Evolutionary conservation across 2,329 filamentous ascomycete species (phyloP).

Genomic region (Cladosporium sp.): DNA sequence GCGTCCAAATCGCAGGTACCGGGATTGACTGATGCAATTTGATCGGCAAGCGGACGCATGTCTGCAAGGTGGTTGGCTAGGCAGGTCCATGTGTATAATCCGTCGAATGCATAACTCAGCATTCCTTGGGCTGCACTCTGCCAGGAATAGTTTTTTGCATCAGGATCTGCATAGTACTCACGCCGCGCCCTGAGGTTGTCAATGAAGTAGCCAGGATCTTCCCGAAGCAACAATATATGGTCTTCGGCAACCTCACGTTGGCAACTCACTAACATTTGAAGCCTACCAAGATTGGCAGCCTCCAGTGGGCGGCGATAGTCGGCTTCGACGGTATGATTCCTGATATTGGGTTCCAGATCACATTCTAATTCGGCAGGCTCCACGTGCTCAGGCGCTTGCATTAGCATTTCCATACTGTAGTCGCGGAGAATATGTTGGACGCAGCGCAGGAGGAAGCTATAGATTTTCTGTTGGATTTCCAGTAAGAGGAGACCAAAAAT

Average conservation of each 20-base stretch:
- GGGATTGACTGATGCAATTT: constrained; percentile 41
- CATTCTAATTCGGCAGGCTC: constrained; percentile 11
- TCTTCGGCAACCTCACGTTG: constrained; percentile 45
- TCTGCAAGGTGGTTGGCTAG: constrained; percentile 13
- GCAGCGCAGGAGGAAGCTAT: constrained; percentile 48
- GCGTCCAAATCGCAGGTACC: constrained; percentile 33
- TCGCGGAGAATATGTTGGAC: constrained; percentile 51
- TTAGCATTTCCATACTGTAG: constrained; percentile 27
- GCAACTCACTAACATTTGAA: constrained; percentile 44
- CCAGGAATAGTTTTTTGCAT: neutral
- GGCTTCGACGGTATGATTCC: constrained; percentile 40
- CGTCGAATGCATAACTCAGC: neutral
- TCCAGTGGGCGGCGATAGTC: constrained; percentile 49
- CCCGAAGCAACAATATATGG: constrained; percentile 52
- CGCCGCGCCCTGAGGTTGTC: constrained; percentile 39
- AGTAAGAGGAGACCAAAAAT: constrained; percentile 42
- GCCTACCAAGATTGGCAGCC: constrained; percentile 41
- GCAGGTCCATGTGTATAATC: neutral
- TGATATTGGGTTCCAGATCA: constrained; percentile 15
- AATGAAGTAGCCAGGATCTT: constrained; percentile 57
- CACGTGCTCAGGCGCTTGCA: constrained; percentile 15
- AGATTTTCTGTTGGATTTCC: constrained; percentile 47
- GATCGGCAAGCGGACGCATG: constrained; percentile 21
- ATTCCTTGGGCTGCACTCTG: neutral
- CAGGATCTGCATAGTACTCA: constrained; percentile 41